Percentiles rank a stretch among this genome's conserved stretches.
phyloP scores from a whole-genome alignment of 139 green algal species.

The Chlorella ohadii region DNA sequence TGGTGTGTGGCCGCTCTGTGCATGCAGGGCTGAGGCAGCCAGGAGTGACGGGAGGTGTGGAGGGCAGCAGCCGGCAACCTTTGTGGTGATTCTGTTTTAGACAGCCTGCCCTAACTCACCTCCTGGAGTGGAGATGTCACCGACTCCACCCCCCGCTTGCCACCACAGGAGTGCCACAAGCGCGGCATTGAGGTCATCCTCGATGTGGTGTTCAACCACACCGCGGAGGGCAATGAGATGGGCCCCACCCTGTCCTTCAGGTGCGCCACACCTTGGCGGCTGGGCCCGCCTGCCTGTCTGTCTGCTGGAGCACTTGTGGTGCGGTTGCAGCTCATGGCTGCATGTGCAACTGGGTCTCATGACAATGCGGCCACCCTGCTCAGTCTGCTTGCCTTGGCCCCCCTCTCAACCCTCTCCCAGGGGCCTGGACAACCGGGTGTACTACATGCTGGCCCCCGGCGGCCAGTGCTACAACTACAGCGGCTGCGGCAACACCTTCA shows the following conservation, averaged over 20 bases:
- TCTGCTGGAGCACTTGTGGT: too few species aligned
- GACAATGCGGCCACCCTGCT: not conserved
- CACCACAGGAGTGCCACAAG: constrained; percentile 75
- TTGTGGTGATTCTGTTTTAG: too few species aligned
- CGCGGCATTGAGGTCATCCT: constrained; percentile 98
- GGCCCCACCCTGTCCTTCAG: constrained; percentile 94
- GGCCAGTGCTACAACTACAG: constrained; percentile 99
- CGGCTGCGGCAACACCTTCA: constrained; percentile 99
- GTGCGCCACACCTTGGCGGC: too few species aligned
- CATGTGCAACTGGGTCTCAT: not conserved
- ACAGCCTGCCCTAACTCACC: too few species aligned
- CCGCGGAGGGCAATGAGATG: constrained; percentile 94
- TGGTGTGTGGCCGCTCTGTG: too few species aligned
- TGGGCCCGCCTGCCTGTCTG: too few species aligned
- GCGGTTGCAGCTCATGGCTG: not conserved
- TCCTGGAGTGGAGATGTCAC: too few species aligned
- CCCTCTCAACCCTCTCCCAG: constrained; percentile 24
- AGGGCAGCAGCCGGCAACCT: too few species aligned
- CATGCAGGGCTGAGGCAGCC: too few species aligned
- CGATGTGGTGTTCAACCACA: constrained; percentile 99
- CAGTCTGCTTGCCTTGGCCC: not conserved
- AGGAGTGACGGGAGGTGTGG: too few species aligned
- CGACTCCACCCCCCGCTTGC: too few species aligned
- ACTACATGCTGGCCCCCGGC: constrained; percentile 97
- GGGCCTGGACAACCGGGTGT: constrained; percentile 96